These are phyloP conservation scores for Stagonosporopsis rhizophila DNA, from an alignment of 2,329 filamentous ascomycete genomes.

Conservation along the genomic window DNA sequence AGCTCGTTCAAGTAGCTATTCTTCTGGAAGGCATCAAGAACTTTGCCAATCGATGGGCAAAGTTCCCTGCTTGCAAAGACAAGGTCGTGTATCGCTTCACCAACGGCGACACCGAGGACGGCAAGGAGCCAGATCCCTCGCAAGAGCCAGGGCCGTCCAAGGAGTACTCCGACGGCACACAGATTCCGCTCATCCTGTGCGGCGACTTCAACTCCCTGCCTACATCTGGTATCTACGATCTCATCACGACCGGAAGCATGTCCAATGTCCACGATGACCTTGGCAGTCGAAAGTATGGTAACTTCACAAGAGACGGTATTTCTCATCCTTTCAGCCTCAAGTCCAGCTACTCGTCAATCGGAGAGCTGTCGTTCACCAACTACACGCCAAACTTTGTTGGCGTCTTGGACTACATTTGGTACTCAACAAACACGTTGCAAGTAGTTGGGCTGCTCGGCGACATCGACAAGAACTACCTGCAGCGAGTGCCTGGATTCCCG, in stretches of 20 bases:
- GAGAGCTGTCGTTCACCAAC: slow-evolving; percentile 92
- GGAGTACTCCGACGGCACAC: slow-evolving; percentile 83
- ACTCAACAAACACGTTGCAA: slow-evolving; percentile 87
- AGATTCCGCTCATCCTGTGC: slow-evolving; percentile 89
- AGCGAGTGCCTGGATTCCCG: slow-evolving; percentile 87
- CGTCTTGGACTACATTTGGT: slow-evolving; percentile 98
- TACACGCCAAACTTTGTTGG: slow-evolving; percentile 94
- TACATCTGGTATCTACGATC: slow-evolving; percentile 88
- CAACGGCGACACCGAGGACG: slow-evolving; percentile 58
- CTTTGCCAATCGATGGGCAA: slow-evolving; percentile 82
- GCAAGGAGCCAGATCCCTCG: slow-evolving; percentile 59
- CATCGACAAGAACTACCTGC: slow-evolving; percentile 83
- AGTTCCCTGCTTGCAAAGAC: slow-evolving; percentile 80
- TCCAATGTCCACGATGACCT: slow-evolving; percentile 82
- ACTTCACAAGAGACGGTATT: slow-evolving; percentile 90
- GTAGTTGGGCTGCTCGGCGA: slow-evolving; percentile 85
- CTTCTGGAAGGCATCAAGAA: slow-evolving; percentile 91
- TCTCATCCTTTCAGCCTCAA: slow-evolving; percentile 93
- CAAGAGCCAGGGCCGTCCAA: slow-evolving; percentile 79
- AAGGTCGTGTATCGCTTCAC: slow-evolving; percentile 65
- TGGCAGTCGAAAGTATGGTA: slow-evolving; percentile 83
- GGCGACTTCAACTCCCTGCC: slow-evolving; percentile 94
- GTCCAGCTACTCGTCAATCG: slow-evolving; percentile 84
- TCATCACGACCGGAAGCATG: slow-evolving; percentile 82
- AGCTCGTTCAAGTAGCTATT: slow-evolving; percentile 94